Evolutionary conservation across 2,329 filamentous ascomycete species (phyloP), one percentile per base, ranked within the genome.

Genomic region (Colletotrichum higginsianum): DNA sequence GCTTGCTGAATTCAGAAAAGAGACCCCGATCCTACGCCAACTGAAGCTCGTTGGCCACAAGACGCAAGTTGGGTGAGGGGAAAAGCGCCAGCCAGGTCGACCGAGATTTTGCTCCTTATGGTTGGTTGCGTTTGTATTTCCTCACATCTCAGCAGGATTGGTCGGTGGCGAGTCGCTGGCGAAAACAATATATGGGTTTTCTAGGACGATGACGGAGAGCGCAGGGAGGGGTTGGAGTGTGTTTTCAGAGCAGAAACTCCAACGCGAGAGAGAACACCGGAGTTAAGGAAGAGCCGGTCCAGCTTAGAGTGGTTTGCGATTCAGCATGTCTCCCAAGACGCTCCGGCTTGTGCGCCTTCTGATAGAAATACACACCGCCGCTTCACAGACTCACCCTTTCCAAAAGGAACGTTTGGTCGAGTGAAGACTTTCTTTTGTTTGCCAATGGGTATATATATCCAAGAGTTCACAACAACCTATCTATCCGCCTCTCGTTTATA

Each of bases 361-460:
- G 9, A 13, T 9, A 8, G 1, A 55, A 18, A 18, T 9, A 12
- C 11, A 26, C n/a, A 12, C 21, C 42, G 35, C 35, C 26, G 21
- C 21, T 50, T 40, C 4, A 3, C 46, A 50, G 12, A n/a, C 15
- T 40, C 21, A 11, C 13, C 16, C 2, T 18, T 11, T 5, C 21
- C 21, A 21, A 26, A 1, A 18, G 3, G 4, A 11, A 8, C 26
- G 4, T 42, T 30, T 23, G 2, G 5, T 7, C 42, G 35, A 42
- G 35, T 62, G 30, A 52, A 38, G 35, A 52, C n/a, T 42, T 62
- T 16, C 15, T 42, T 55, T 46, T 52, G 40, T 46, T 30, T 55
- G 18, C 42, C 38, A 38, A 21, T 23, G 57, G 64, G 57, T 62
- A 67, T 67, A 47, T 67, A 46, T 53, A 23, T 67, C 35, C 57